Conservation (phyloP, 177 flowering plant species). For the Telopea speciosissima region DNA sequence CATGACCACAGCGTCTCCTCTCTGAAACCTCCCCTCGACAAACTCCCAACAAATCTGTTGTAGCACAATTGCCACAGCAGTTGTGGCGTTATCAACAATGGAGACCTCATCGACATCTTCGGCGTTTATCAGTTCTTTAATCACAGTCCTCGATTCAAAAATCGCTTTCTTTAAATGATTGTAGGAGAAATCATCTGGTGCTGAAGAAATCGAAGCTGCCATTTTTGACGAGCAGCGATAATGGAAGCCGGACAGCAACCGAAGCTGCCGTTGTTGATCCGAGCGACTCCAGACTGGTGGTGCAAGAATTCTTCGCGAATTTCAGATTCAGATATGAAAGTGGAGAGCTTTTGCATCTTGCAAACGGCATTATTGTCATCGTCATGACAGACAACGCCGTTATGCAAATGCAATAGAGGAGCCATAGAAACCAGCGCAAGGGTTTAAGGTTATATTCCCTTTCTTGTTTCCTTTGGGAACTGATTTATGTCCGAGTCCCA, state of each 20-base stretch:
- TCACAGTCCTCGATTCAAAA: background rate
- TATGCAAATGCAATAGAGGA: too few species aligned
- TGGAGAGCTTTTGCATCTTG: constrained; percentile 40
- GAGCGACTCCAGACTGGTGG: constrained; percentile 56
- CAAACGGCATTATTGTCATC: constrained; percentile 13
- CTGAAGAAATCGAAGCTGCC: background rate
- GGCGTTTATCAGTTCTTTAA: background rate
- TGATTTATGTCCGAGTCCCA: too few species aligned
- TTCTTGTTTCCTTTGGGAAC: too few species aligned
- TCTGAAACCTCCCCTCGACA: too few species aligned
- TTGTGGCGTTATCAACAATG: constrained; percentile 60
- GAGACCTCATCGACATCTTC: constrained; percentile 2
- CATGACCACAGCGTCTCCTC: constrained; percentile 62
- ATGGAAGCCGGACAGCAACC: constrained; percentile 78
- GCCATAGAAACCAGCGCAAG: too few species aligned
- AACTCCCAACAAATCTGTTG: too few species aligned
- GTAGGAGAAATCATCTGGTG: constrained; percentile 46
- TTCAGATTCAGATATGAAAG: constrained; percentile 35
- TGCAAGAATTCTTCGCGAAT: constrained; percentile 69
- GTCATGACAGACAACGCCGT: constrained; percentile 11
- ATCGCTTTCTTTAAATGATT: constrained; percentile 18
- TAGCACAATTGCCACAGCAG: constrained; percentile 83
- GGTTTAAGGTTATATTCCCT: too few species aligned
- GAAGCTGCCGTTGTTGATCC: constrained; percentile 95
- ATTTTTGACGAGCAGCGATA: constrained; percentile 39